Evolutionary conservation across 2,329 filamentous ascomycete species (phyloP), one percentile per base, ranked within the genome.

Genomic region (Penicillium sp.): DNA sequence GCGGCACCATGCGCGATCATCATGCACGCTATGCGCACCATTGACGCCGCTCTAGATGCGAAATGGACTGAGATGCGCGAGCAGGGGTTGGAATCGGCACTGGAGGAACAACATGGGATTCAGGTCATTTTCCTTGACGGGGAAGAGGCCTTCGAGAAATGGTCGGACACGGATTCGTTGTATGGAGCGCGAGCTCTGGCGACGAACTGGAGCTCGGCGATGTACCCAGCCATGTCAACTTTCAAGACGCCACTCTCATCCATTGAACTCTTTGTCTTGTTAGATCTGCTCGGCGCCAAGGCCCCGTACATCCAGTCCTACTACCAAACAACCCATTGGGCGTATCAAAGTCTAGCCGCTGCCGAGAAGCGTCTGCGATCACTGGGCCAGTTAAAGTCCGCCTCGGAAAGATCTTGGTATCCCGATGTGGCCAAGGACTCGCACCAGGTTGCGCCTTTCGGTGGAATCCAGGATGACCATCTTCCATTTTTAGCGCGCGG

Each of bases 1-100:
- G 94, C 94, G 1, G 94, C 90, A 15, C 92, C 94, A 8, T 97
- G 93, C 71, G 94, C 94, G 0, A 91, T 97, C 81, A 80, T 99
- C 52, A 82, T 99, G 84, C 61, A 96, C 69, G 85, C 88, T 10
- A 90, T 92, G 55, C 81, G 87, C 59, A 89, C 85, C 57, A 84
- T 99, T 39, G 92, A 97, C 65, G 80, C 77, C 1, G 90, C 89
- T 2, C 75, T 97, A 68, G 89, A 87, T 24, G 82, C 81, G 67
- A 96, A 93, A 74, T 97, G 94, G 90, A 81, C 83, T 24, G 80
- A 80, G 26, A 90, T 92, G 83, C 71, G 84, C 58, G 81, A 78
- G 4, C 78, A 81, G 3, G 87, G 83, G 4, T 63, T 70, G 2
- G 72, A 76, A 37, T 69, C 71, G 4, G 66, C 66, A 17, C 72